Percentiles rank a stretch among this genome's conserved stretches.
These are phyloP conservation scores for Camelina laxa DNA, from an alignment of 345 rosid genomes.

Conservation along the genomic window DNA sequence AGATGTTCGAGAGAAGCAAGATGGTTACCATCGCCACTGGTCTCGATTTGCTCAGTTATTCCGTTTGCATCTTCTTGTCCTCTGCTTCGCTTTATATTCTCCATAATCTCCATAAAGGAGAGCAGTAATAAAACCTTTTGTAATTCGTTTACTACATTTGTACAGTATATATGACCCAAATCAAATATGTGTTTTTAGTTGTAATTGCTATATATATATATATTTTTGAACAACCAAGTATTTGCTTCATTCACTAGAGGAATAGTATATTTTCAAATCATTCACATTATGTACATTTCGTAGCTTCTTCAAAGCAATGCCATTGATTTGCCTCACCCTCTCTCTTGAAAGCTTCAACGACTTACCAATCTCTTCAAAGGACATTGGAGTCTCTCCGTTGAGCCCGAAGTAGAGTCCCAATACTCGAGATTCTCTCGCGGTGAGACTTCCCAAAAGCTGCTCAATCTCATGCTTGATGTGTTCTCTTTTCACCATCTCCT, in stretches of 20 bases:
- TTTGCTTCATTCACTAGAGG: constrained; percentile 33
- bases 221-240: neutral
- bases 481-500: constrained; percentile 48
- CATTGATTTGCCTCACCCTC: constrained; percentile 57
- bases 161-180: constrained; percentile 9
- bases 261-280: constrained; percentile 48
- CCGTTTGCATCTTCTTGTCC: constrained; percentile 81
- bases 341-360: constrained; percentile 57
- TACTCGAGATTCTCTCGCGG: constrained; percentile 51
- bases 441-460: constrained; percentile 46
- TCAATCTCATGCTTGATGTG: constrained; percentile 45
- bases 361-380: constrained; percentile 55
- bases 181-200: constrained; percentile 6
- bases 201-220: neutral
- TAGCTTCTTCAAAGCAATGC: constrained; percentile 51
- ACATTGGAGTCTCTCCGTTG: constrained; percentile 54
- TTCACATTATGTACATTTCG: constrained; percentile 39
- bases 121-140: constrained; percentile 28
- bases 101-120: constrained; percentile 75
- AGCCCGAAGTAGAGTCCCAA: constrained; percentile 53
- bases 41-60: constrained; percentile 80
- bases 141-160: neutral
- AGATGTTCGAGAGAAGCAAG: constrained; percentile 98
- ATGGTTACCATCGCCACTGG: constrained; percentile 86
- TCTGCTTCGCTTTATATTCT: constrained; percentile 92